A percentile compares a stretch with the other conserved stretches of the same genome.
These are phyloP conservation scores for Lactarius trivialis DNA, from an alignment of 768 basidiomycete species.

Conservation along the genomic window DNA sequence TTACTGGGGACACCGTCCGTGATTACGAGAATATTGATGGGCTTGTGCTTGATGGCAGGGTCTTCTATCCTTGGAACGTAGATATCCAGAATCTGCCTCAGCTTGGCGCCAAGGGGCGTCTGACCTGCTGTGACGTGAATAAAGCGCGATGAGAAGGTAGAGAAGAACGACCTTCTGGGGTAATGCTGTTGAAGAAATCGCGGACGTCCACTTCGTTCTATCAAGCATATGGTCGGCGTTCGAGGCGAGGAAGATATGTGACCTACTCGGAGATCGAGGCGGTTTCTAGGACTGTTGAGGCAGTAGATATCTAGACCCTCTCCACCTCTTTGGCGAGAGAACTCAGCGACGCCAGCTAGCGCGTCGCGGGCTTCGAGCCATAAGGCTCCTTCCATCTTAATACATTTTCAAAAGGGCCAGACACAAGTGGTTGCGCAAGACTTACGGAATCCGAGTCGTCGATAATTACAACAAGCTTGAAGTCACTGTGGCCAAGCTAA, in stretches of 20 bases:
- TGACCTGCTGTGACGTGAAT: slow-evolving; percentile 25
- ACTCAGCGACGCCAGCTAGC: slow-evolving; percentile 36
- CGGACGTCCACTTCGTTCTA: slow-evolving; percentile 16
- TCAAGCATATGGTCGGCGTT: background rate
- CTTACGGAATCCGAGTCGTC: slow-evolving; percentile 37
- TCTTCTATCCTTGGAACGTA: slow-evolving; percentile 33
- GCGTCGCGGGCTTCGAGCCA: slow-evolving; percentile 39
- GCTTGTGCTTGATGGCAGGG: slow-evolving; percentile 30
- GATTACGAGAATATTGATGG: slow-evolving; percentile 34
- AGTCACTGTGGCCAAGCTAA: slow-evolving; percentile 27
- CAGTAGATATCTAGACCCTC: slow-evolving; percentile 40
- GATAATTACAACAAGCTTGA: slow-evolving; percentile 38
- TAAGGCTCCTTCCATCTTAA: slow-evolving; percentile 36
- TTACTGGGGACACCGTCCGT: slow-evolving; percentile 38
- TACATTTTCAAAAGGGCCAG: background rate
- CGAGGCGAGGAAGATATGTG: slow-evolving; percentile 21
- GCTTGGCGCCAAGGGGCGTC: slow-evolving; percentile 35
- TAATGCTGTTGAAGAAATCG: slow-evolving; percentile 10
- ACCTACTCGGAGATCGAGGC: slow-evolving; percentile 26
- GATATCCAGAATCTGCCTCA: slow-evolving; percentile 32
- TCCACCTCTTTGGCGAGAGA: slow-evolving; percentile 33
- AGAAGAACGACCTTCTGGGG: slow-evolving; percentile 8
- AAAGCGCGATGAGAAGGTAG: slow-evolving; percentile 9
- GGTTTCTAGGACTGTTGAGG: slow-evolving; percentile 29
- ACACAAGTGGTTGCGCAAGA: background rate